phyloP scores from a whole-genome alignment of 768 basidiomycete genomes.

The Tulasnella sp. region DNA sequence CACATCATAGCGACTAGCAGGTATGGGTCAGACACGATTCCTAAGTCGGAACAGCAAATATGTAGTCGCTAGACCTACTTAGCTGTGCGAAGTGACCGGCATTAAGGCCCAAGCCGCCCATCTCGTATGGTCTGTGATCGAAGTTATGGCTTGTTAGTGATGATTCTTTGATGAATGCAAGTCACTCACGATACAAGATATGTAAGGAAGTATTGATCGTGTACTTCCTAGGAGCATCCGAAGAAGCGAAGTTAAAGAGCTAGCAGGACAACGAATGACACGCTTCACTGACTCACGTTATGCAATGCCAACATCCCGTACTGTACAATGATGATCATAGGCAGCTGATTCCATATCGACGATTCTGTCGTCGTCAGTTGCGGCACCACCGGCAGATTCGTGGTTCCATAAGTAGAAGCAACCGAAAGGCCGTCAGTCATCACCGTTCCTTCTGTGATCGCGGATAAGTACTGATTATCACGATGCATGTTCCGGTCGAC shows the following conservation, averaged over 20 bases:
- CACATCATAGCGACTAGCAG: slow-evolving; percentile 78
- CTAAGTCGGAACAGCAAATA: too few species aligned
- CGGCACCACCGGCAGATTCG: not conserved
- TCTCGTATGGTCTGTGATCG: slow-evolving; percentile 70
- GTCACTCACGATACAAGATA: slow-evolving; percentile 74
- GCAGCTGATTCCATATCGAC: slow-evolving; percentile 62
- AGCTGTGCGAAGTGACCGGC: slow-evolving; percentile 89
- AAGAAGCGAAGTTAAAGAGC: too few species aligned
- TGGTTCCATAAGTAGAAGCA: not conserved
- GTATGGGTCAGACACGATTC: slow-evolving; percentile 1
- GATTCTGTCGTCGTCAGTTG: slow-evolving; percentile 24
- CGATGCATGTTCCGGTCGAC: not conserved
- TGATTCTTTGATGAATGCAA: slow-evolving; percentile 17
- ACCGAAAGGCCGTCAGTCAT: not conserved
- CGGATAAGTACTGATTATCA: not conserved
- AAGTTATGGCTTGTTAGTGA: not conserved
- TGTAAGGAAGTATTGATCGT: slow-evolving; percentile 84
- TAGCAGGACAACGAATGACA: not conserved
- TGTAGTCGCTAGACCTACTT: slow-evolving; percentile 34
- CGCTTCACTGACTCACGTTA: slow-evolving; percentile 26
- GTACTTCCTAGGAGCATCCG: slow-evolving; percentile 64
- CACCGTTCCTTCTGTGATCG: slow-evolving; percentile 5
- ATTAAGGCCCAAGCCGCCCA: slow-evolving; percentile 84
- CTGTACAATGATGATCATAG: slow-evolving; percentile 75
- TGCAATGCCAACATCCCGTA: slow-evolving; percentile 85